Percentiles rank a stretch among this genome's conserved stretches.
These are phyloP conservation scores for Taxillus chinensis DNA, from an alignment of 164 flowering plant genomes.

Conservation along the genomic window DNA sequence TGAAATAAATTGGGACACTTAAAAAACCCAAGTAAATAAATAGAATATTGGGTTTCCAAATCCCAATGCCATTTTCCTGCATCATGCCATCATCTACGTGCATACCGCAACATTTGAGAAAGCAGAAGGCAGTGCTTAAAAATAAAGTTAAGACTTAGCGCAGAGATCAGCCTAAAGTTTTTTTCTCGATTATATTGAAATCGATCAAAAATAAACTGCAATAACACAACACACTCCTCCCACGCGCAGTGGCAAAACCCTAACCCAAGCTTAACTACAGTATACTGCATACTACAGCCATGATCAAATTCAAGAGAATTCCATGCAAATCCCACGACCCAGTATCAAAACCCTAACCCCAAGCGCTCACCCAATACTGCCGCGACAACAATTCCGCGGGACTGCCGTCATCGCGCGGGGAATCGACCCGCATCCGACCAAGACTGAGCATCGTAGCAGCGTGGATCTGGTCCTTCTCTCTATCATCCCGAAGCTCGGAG, in stretches of 20 bases:
- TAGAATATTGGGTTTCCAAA: too few relatives aligned
- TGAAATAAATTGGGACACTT: too few relatives aligned
- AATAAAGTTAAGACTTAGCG: too few relatives aligned
- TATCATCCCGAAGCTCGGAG: conserved; percentile 41
- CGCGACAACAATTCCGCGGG: conserved; percentile 41
- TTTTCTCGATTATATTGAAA: not conserved
- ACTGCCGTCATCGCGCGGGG: conserved; percentile 22
- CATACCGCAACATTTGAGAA: too few relatives aligned
- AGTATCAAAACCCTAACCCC: not conserved
- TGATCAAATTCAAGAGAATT: too few relatives aligned
- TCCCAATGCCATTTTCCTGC: too few relatives aligned
- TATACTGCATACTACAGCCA: not conserved
- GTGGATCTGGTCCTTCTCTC: conserved; percentile 74
- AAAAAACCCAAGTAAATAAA: too few relatives aligned
- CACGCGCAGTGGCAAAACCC: not conserved
- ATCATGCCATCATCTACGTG: too few relatives aligned
- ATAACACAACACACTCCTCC: not conserved
- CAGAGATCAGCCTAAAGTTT: too few relatives aligned
- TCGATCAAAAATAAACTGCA: not conserved
- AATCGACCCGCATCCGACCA: conserved; percentile 26
- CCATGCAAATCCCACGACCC: too few relatives aligned
- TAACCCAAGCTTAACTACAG: not conserved
- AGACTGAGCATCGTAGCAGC: conserved; percentile 65
- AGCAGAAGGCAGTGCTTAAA: too few relatives aligned
- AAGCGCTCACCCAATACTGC: conserved; percentile 65